Conservation (phyloP, 305 asterid species). For the Petunia hybrid region DNA sequence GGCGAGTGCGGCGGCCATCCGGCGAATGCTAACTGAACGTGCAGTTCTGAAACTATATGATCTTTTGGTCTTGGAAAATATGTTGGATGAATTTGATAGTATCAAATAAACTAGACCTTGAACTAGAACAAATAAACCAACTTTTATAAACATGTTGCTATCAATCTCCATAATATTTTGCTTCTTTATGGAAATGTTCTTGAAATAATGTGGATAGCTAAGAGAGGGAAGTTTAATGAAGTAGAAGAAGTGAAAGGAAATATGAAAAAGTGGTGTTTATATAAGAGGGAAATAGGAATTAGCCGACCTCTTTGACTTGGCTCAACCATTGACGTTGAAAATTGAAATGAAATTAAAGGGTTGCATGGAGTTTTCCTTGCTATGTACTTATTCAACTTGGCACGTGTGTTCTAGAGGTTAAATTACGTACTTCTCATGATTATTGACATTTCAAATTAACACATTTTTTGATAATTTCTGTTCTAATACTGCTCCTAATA, state of each 20-base stretch:
- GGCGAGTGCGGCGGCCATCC: conserved; percentile 44
- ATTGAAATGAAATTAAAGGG: too few species aligned
- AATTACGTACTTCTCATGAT: neutral
- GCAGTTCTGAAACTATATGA: conserved; percentile 41
- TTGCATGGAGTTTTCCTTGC: neutral
- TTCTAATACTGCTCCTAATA: too few species aligned
- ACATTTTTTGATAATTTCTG: too few species aligned
- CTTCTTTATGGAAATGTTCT: neutral
- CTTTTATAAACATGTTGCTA: conserved; percentile 38
- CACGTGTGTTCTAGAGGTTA: conserved; percentile 1
- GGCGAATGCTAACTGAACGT: conserved; percentile 46
- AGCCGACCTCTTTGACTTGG: conserved; percentile 4
- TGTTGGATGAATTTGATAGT: conserved; percentile 39
- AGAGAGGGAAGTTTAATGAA: neutral
- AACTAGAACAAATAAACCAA: conserved; percentile 39
- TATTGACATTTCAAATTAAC: neutral
- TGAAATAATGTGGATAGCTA: neutral
- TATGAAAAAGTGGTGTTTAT: neutral
- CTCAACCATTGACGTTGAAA: neutral
- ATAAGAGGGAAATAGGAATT: neutral
- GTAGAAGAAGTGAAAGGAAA: neutral
- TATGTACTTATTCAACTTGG: neutral
- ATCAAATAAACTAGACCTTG: conserved; percentile 46
- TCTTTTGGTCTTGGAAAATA: conserved; percentile 36
- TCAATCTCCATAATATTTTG: neutral